phyloP scores from a whole-genome alignment of 2,329 filamentous ascomycete species.

The Paraphaeosphaeria sporulosa region DNA sequence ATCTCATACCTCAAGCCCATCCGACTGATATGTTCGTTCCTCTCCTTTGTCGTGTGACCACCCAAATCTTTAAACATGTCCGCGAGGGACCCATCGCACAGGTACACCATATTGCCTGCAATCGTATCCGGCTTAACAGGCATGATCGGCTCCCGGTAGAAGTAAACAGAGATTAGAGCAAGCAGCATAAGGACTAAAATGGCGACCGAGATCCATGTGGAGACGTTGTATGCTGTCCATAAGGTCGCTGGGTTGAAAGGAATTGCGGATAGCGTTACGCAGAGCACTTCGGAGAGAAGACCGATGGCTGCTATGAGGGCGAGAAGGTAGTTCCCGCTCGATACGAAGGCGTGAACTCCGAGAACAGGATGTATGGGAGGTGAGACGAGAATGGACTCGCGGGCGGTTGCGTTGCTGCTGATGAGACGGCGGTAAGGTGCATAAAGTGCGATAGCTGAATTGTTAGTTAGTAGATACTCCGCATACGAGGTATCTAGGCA shows the following conservation, averaged over 20 bases:
- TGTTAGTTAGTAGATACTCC: neutral
- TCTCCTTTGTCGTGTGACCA: neutral
- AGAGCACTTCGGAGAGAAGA: constrained; percentile 15
- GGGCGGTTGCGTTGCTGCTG: constrained; percentile 3
- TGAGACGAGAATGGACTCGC: constrained; percentile 15
- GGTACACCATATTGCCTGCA: constrained; percentile 13
- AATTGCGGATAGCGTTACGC: constrained; percentile 16
- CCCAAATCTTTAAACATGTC: neutral
- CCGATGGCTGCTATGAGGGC: constrained; percentile 7
- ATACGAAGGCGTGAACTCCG: constrained; percentile 3
- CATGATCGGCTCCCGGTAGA: constrained; percentile 13
- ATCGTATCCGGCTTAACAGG: constrained; percentile 14
- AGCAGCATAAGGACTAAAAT: constrained; percentile 13
- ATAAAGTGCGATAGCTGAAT: constrained; percentile 12
- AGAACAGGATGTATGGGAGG: constrained; percentile 1
- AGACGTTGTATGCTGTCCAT: constrained; percentile 14
- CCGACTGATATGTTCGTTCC: neutral
- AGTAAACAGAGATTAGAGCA: constrained; percentile 11
- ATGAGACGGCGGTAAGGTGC: constrained; percentile 15
- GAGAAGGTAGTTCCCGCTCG: neutral
- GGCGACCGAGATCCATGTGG: constrained; percentile 15
- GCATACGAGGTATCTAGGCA: neutral
- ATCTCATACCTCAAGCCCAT: constrained; percentile 4
- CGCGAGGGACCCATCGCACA: constrained; percentile 6
- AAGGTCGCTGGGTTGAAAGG: constrained; percentile 16